Percentiles rank a stretch among this genome's conserved stretches.
Conservation (phyloP, 306 rosid genomes). For the Vigna radiata region DNA sequence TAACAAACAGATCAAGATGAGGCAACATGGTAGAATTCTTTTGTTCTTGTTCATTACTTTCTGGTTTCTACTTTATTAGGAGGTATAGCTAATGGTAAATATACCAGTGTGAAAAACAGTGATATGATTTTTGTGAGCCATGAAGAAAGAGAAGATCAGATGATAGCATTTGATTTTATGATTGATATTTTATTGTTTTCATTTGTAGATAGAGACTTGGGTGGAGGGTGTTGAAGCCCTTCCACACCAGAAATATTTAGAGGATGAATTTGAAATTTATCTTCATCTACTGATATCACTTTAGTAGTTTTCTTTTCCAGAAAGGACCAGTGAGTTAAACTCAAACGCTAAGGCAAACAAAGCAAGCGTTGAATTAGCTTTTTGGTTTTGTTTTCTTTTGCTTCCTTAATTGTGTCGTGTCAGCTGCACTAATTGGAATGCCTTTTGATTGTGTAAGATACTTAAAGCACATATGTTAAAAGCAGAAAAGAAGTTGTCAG, state of each 20-base stretch:
- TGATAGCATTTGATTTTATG: conserved; percentile 20
- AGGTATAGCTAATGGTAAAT: conserved; percentile 31
- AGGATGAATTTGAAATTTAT: neutral
- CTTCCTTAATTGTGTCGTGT: neutral
- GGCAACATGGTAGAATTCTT: neutral
- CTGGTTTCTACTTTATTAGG: conserved; percentile 22
- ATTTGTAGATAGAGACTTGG: conserved; percentile 30
- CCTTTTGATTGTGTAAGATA: conserved; percentile 33
- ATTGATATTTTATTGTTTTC: neutral
- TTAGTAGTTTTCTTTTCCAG: neutral
- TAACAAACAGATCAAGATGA: conserved; percentile 60
- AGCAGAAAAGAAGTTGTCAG: conserved; percentile 33
- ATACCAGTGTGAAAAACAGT: conserved; percentile 38
- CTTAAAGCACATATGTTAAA: conserved; percentile 34
- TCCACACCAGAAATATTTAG: conserved; percentile 1
- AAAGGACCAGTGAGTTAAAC: neutral
- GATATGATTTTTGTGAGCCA: conserved; percentile 10
- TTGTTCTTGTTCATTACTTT: conserved; percentile 24
- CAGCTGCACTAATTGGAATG: conserved; percentile 31
- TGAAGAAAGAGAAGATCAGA: conserved; percentile 6
- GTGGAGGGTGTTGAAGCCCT: conserved; percentile 15
- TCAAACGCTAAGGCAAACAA: neutral
- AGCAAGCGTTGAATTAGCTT: conserved; percentile 20
- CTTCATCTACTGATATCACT: conserved; percentile 19
- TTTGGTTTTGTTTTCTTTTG: conserved; percentile 9